Percentiles rank a stretch among this genome's conserved stretches.
phyloP scores from a whole-genome alignment of 1,284 basidiomycete genomes.

The Melanopsichium pennsylvanicum region DNA sequence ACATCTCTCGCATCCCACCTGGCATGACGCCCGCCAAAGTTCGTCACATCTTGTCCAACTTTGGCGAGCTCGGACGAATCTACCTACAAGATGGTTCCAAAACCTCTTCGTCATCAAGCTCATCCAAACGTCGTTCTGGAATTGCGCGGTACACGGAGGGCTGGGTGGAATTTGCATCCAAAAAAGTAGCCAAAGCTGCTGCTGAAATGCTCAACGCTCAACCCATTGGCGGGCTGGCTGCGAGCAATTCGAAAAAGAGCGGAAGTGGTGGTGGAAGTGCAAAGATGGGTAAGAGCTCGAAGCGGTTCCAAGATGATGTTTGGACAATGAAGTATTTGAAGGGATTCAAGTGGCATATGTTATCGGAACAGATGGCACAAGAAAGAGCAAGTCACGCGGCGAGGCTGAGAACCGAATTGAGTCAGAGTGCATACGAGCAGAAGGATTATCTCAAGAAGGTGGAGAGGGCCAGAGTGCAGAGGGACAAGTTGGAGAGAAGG shows the following conservation, averaged over 20 bases:
- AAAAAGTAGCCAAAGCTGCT: slow-evolving; percentile 85
- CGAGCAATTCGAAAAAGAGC: slow-evolving; percentile 39
- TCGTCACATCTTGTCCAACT: slow-evolving; percentile 72
- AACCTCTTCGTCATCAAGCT: slow-evolving; percentile 18
- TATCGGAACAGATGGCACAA: slow-evolving; percentile 96
- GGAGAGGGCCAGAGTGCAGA: slow-evolving; percentile 87
- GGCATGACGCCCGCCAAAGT: slow-evolving; percentile 98
- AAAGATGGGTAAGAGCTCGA: slow-evolving; percentile 48
- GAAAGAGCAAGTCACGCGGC: slow-evolving; percentile 89
- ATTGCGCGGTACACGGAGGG: slow-evolving; percentile 89
- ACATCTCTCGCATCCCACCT: slow-evolving; percentile 95
- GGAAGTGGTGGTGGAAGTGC: slow-evolving; percentile 44
- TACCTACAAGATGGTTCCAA: slow-evolving; percentile 59
- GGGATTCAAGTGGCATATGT: slow-evolving; percentile 98
- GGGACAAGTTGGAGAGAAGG: slow-evolving; percentile 79
- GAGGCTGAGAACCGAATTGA: slow-evolving; percentile 87
- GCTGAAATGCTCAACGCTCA: slow-evolving; percentile 96
- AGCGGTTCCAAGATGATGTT: slow-evolving; percentile 86
- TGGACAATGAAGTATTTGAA: slow-evolving; percentile 99
- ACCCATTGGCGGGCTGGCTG: slow-evolving; percentile 73
- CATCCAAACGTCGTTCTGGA: slow-evolving; percentile 33
- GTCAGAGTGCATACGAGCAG: slow-evolving; percentile 87
- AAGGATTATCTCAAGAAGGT: slow-evolving; percentile 93
- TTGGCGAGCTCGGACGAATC: slow-evolving; percentile 62
- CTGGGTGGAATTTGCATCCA: slow-evolving; percentile 97